Conservation (phyloP, 495 filamentous ascomycete genomes). For the Saxispiralis lemnorum region DNA sequence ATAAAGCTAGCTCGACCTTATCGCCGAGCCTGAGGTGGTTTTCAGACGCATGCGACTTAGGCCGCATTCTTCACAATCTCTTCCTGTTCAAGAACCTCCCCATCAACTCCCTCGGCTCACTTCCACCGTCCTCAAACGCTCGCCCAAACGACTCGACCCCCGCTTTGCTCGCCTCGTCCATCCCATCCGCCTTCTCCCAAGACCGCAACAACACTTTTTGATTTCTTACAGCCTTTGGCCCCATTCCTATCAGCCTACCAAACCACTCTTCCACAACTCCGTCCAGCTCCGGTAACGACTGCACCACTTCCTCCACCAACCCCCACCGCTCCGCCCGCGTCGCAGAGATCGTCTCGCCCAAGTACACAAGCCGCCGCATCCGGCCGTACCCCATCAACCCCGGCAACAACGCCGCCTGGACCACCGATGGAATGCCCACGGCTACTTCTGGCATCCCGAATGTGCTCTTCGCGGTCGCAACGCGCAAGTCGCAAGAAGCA, state of each 20-base stretch:
- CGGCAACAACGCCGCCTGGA: conserved; percentile 14
- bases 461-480: conserved; percentile 6
- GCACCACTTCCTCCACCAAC: conserved; percentile 12
- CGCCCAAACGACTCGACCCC: conserved; percentile 15
- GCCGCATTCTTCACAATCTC: conserved; percentile 2
- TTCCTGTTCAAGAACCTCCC: conserved; percentile 5
- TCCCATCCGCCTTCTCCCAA: conserved; percentile 13
- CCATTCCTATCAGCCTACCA: conserved; percentile 8
- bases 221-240: conserved; percentile 7
- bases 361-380: conserved; percentile 12
- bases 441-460: conserved; percentile 18
- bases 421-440: conserved; percentile 15
- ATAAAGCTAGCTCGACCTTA: too few relatives aligned
- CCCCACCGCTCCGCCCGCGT: conserved; percentile 13
- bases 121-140: conserved; percentile 11
- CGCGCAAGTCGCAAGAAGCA: conserved; percentile 14
- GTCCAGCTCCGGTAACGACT: conserved; percentile 5
- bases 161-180: conserved; percentile 11
- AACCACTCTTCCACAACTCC: conserved; percentile 6
- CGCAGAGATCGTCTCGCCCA: conserved; percentile 13
- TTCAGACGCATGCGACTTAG: too few relatives aligned
- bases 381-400: conserved; percentile 14
- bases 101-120: conserved; percentile 12
- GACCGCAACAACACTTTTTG: conserved; percentile 13
- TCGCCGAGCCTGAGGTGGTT: too few relatives aligned